These are phyloP conservation scores for Delonix regia DNA, from an alignment of 306 rosid species.

Conservation along the genomic window DNA sequence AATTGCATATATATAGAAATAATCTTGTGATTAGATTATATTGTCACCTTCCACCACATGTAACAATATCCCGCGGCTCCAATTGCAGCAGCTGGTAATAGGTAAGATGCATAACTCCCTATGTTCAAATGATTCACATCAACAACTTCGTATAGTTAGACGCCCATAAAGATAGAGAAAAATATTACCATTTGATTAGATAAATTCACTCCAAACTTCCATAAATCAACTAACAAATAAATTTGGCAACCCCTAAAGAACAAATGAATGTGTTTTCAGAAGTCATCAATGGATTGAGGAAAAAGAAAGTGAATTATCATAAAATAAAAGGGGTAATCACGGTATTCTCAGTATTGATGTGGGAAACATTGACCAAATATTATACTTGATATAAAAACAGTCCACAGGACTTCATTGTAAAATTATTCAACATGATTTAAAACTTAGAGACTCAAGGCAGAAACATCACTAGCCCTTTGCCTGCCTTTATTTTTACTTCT, in stretches of 20 bases:
- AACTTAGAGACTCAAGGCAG: no score
- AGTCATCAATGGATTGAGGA: neutral
- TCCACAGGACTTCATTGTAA: no score
- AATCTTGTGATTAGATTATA: neutral
- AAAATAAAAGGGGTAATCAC: no score
- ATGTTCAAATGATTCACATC: conserved; percentile 33
- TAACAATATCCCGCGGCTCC: conserved; percentile 86
- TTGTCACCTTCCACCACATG: conserved; percentile 81
- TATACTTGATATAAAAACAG: no score
- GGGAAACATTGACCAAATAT: neutral
- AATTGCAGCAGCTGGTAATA: conserved; percentile 76
- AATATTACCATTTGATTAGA: neutral
- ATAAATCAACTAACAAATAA: neutral
- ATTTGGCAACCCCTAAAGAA: neutral
- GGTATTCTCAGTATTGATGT: neutral
- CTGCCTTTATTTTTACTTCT: no score
- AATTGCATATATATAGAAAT: conserved; percentile 8
- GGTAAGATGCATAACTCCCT: conserved; percentile 72
- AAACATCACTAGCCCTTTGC: no score
- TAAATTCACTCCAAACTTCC: neutral
- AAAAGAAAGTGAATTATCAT: neutral
- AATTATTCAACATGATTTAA: no score
- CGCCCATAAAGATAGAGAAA: neutral
- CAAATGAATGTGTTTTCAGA: neutral
- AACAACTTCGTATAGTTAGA: conserved; percentile 17